Evolutionary conservation across 108 stramenopile genomes (phyloP), one percentile per base, ranked within the genome.

Genomic region (Fistulifera pelliculosa): DNA sequence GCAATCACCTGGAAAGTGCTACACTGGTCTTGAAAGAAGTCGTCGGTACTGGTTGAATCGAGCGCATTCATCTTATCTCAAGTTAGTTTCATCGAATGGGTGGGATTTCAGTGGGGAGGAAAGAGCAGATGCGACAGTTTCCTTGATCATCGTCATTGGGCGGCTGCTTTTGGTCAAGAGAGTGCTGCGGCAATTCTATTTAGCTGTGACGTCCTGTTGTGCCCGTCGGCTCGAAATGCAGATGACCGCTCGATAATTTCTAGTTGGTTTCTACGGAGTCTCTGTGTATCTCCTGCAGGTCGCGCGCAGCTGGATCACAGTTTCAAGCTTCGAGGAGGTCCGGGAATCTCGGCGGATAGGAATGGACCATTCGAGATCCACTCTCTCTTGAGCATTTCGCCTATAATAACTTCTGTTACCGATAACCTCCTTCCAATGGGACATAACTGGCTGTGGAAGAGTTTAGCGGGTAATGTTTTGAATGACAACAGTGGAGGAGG

Each of bases 381-480:
- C 15, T 75, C 79, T 7, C 28, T 80, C 40, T 38, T 69, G 27
- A 64, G 68, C 31, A 38, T 55, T 28, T 21, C 56, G 10, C 47
- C 50, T 19, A 35, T 13, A 39, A 45, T 47, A 4, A 15, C 56
- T 38, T 21, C 54, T 14, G 41, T 47, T 2, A n/a, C 41, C 26
- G 61, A 56, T 55, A 19, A 40, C 31, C n/a, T 64, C 0, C 48
- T 82, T 14, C 80, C 80, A 6, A 19, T 92, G 1, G 86, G 90
- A 2, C 61, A 67, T 38, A 44, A 79, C 12, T 92, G 90, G 90
- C n/a, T 84, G 17, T 92, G 84, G 90, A 70, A 92, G 45, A 41
- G 40, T 11, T 38, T 81, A 1, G 66, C 76, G 0, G 71, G 75
- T n/a, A 56, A 61, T 1, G 10, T 41, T n/a, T 27, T 41, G 15